Evolutionary conservation across 306 rosid species (phyloP).

Genomic region (Quercus bicolor): DNA sequence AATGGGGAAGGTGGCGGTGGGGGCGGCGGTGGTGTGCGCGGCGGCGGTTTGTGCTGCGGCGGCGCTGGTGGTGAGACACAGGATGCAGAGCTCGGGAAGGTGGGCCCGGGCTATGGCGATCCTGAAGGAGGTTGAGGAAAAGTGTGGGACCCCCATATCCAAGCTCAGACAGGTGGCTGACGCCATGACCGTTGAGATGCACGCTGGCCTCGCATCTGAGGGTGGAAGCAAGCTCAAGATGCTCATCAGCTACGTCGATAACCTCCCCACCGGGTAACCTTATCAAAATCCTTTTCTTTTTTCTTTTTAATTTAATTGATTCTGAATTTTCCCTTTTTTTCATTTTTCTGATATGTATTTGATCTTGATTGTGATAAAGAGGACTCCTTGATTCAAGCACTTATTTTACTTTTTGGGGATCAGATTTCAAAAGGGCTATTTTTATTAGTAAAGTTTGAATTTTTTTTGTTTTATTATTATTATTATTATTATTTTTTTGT

Average conservation of each 20-base stretch:
- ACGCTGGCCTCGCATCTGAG: slow-evolving; percentile 92
- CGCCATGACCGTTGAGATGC: slow-evolving; percentile 95
- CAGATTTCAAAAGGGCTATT: background rate
- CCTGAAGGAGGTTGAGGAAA: slow-evolving; percentile 61
- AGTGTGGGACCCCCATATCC: slow-evolving; percentile 59
- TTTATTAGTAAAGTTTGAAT: background rate
- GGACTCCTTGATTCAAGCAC: background rate
- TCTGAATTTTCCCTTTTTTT: background rate
- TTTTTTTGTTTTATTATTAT: background rate
- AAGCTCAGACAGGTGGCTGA: slow-evolving; percentile 76
- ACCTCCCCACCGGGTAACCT: slow-evolving; percentile 86
- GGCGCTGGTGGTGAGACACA: slow-evolving; percentile 59
- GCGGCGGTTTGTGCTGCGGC: slow-evolving; percentile 82
- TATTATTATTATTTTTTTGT: too few relatives aligned
- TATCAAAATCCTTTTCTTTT: background rate
- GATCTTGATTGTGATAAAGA: background rate
- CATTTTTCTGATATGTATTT: background rate
- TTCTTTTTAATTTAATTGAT: background rate
- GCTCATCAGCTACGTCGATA: slow-evolving; percentile 86
- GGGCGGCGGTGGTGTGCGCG: slow-evolving; percentile 65
- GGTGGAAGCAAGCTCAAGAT: slow-evolving; percentile 97
- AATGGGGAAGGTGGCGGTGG: slow-evolving; percentile 71
- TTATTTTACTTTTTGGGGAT: background rate
- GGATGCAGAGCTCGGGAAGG: slow-evolving; percentile 46
- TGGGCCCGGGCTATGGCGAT: slow-evolving; percentile 54